Conservation (phyloP, 148 eudicot genomes). For the Rhododendron molle region DNA sequence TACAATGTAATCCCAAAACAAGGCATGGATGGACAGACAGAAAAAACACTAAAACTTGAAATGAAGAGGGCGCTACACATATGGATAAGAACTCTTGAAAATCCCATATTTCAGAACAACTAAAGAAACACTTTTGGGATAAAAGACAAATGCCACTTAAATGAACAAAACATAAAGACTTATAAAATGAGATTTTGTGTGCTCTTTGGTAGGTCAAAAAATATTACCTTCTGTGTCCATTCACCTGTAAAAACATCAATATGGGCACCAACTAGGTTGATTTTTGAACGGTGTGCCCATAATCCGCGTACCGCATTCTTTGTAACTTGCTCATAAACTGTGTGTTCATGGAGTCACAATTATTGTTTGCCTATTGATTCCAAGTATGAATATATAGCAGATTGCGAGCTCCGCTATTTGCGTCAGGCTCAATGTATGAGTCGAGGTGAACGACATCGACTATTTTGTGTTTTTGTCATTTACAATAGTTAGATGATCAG, state of each 20-base stretch:
- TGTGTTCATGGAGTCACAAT: slow-evolving; percentile 21
- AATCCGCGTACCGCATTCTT: slow-evolving; percentile 97
- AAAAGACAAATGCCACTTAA: not conserved
- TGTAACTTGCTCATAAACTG: slow-evolving; percentile 97
- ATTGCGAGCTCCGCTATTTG: too few relatives aligned
- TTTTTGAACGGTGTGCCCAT: slow-evolving; percentile 93
- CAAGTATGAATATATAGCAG: too few relatives aligned
- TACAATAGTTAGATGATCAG: too few relatives aligned
- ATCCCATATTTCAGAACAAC: not conserved
- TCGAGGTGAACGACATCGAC: too few relatives aligned
- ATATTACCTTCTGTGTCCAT: slow-evolving; percentile 96
- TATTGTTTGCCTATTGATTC: not conserved
- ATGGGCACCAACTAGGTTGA: slow-evolving; percentile 92
- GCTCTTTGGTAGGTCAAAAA: not conserved
- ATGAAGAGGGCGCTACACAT: not conserved
- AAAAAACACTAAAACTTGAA: not conserved
- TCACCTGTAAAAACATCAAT: slow-evolving; percentile 95
- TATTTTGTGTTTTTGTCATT: too few relatives aligned
- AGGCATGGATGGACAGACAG: not conserved
- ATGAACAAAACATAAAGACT: not conserved
- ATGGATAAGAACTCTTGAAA: not conserved
- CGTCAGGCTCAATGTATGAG: too few relatives aligned
- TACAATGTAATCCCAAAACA: not conserved
- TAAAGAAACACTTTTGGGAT: not conserved
- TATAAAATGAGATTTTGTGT: not conserved